Evolutionary conservation across 225 moss, liverwort and hornwort species (phyloP).

Genomic region (Marchantia paleacea): DNA sequence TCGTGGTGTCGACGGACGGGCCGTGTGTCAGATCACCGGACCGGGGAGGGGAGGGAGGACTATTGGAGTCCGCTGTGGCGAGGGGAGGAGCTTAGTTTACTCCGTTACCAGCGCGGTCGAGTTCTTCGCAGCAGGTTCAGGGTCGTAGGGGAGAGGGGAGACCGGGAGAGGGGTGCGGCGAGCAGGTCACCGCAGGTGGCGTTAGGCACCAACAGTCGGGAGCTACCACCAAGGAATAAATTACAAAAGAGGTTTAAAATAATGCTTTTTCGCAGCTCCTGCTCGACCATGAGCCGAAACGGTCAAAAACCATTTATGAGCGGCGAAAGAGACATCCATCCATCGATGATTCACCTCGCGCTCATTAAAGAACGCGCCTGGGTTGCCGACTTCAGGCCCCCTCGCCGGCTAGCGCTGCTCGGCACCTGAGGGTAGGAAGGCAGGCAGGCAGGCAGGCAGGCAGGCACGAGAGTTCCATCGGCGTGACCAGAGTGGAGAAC

Average conservation of each 20-base stretch:
- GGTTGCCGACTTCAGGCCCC: not conserved
- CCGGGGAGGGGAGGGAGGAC: not conserved
- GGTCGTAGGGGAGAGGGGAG: no score
- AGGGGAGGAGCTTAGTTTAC: not conserved
- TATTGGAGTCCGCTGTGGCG: no score
- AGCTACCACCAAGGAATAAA: not conserved
- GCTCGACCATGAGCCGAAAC: not conserved
- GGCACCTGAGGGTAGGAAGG: not conserved
- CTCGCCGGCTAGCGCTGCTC: not conserved
- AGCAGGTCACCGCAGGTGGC: not conserved
- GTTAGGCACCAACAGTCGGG: not conserved
- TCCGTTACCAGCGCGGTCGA: not conserved
- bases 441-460: not conserved
- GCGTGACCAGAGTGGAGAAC: not conserved
- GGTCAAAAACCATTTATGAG: conserved; percentile 9
- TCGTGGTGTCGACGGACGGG: not conserved
- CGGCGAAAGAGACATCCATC: not conserved
- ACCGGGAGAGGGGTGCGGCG: not conserved
- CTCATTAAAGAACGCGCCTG: not conserved
- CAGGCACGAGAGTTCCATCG: not conserved
- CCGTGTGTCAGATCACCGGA: not conserved
- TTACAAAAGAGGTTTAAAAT: not conserved
- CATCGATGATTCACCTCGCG: not conserved
- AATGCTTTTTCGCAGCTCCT: not conserved
- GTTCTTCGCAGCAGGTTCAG: not conserved